Base-by-base conservation (phyloP, 345 rosid species). In the Clausena lansium region DNA sequence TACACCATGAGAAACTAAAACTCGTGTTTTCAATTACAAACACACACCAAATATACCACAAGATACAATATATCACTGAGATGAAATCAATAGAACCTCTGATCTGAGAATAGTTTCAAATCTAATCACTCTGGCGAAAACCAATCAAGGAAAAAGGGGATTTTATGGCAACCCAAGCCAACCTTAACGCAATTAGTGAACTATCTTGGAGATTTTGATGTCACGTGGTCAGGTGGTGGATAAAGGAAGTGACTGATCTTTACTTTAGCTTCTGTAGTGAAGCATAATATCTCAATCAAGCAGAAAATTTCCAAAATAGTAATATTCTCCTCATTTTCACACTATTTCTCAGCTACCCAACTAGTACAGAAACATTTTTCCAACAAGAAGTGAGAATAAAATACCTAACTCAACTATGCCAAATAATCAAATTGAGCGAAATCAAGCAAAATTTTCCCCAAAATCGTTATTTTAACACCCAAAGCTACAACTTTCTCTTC, bases 281-380 rank as follows among this genome's bases (percentile, higher is more conserved):
- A 65, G 4, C 69, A 35, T 33, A 65, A 65, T 35, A 65, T 65
- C 45, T 2, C 69, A 35, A 35, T 20, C 25, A 65, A 33, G 45
- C 27, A 32, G 2, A 32, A 64, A 2, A 20, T 35, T n/a, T 65
- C 17, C 13, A 6, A 35, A 35, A 20, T 35, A 35, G 35, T 5
- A 33, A 35, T 8, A 33, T 35, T 66, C 60, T 32, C 71, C 36
- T 20, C 64, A 25, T 38, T 77, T 47, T 39, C 57, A n/a, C 47
- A 3, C 70, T 64, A 65, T 54, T 64, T 78, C 65, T 61, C 60
- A 70, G 64, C 77, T 75, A 74, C 47, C 71, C 55, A 65, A 78
- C 64, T 47, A 47, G 41, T 30, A 77, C 65, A 20, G 9, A 41
- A 15, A 73, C 67, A 60, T 25, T 63, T 74, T 24, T 45, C 50